These are phyloP conservation scores for Bryoglossum gracile DNA, from an alignment of 495 filamentous ascomycete genomes.

Conservation along the genomic window DNA sequence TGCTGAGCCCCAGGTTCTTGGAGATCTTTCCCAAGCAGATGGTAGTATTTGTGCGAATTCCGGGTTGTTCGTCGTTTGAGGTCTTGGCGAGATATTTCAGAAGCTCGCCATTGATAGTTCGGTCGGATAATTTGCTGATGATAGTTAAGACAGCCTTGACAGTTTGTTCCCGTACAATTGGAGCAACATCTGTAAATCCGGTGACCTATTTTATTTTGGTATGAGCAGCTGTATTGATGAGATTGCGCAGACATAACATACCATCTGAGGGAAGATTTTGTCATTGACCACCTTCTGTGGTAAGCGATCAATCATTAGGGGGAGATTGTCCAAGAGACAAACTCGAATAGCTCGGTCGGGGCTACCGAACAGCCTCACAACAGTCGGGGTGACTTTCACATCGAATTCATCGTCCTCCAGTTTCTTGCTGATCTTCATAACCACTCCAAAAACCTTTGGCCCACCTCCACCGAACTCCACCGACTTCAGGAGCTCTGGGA, in stretches of 20 bases:
- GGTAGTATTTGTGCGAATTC: constrained; percentile 95
- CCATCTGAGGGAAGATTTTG: constrained; percentile 93
- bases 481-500: constrained; percentile 92
- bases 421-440: constrained; percentile 84
- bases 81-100: constrained; percentile 89
- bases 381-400: constrained; percentile 69
- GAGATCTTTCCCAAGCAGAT: constrained; percentile 96
- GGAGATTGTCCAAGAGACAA: constrained; percentile 82
- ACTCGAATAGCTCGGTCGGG: constrained; percentile 91
- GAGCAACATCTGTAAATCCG: constrained; percentile 86
- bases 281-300: constrained; percentile 88
- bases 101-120: constrained; percentile 88
- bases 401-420: constrained; percentile 87
- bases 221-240: constrained; percentile 26
- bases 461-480: constrained; percentile 97
- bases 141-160: constrained; percentile 85
- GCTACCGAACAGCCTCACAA: constrained; percentile 81
- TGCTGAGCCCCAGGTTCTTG: constrained; percentile 70
- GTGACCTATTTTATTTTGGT: constrained; percentile 46
- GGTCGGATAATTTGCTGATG: constrained; percentile 81
- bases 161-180: constrained; percentile 89
- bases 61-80: constrained; percentile 94
- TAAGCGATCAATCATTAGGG: constrained; percentile 84
- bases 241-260: constrained; percentile 25
- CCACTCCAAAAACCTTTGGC: constrained; percentile 78